phyloP scores from a whole-genome alignment of 2,329 filamentous ascomycete species.

The Fonsecaea multimorphosa region DNA sequence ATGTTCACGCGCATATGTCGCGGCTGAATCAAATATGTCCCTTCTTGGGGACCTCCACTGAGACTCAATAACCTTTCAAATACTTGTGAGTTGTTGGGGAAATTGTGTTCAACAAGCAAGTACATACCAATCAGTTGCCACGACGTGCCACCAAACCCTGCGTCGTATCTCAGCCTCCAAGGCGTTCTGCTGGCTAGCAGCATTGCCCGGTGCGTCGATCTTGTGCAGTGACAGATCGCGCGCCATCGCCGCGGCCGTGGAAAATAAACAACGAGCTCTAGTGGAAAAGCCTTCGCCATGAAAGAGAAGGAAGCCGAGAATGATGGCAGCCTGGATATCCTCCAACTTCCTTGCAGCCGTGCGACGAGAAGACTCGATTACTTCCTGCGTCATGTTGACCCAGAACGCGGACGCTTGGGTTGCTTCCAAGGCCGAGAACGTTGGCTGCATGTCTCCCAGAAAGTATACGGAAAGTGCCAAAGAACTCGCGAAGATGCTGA shows the following conservation, averaged over 20 bases:
- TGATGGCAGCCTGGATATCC: slow-evolving; percentile 31
- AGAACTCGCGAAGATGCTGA: slow-evolving; percentile 45
- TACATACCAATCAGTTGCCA: slow-evolving; percentile 52
- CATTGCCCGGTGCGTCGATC: slow-evolving; percentile 42
- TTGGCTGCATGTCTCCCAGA: not conserved
- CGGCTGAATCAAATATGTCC: slow-evolving; percentile 52
- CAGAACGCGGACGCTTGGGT: slow-evolving; percentile 24
- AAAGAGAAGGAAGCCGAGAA: slow-evolving; percentile 35
- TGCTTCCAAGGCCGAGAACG: slow-evolving; percentile 11
- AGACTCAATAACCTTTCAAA: slow-evolving; percentile 47
- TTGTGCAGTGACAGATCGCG: slow-evolving; percentile 47
- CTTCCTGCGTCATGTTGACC: slow-evolving; percentile 31
- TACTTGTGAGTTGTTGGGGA: not conserved
- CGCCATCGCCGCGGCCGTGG: slow-evolving; percentile 34
- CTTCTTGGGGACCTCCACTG: slow-evolving; percentile 53
- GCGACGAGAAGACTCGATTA: slow-evolving; percentile 32
- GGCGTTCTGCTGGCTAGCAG: slow-evolving; percentile 35
- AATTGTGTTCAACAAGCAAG: not conserved
- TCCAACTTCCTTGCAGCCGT: slow-evolving; percentile 23
- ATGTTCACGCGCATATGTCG: slow-evolving; percentile 50
- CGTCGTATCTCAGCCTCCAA: slow-evolving; percentile 48
- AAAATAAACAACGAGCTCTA: slow-evolving; percentile 29
- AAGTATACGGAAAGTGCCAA: slow-evolving; percentile 38
- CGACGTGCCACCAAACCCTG: slow-evolving; percentile 54
- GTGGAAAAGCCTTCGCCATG: slow-evolving; percentile 35